Evolutionary conservation across 2,329 filamentous ascomycete genomes (phyloP).

Genomic region (Mollisiaceae sp.): DNA sequence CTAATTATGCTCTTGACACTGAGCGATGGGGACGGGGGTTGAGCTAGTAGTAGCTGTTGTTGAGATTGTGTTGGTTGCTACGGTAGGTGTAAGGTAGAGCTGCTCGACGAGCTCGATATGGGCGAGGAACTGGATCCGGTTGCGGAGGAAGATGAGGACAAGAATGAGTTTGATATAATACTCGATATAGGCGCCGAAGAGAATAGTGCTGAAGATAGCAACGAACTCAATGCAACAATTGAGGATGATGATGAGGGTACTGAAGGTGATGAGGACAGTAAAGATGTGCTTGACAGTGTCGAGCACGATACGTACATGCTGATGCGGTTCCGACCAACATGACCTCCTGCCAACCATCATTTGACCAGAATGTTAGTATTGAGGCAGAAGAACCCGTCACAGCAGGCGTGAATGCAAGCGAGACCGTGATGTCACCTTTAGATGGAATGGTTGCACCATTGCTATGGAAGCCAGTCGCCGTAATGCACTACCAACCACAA

Average conservation of each 20-base stretch:
- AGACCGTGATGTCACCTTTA: background rate
- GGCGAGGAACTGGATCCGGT: no score
- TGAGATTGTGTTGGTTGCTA: no score
- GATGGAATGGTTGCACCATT: conserved; percentile 6
- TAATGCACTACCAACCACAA: conserved; percentile 6
- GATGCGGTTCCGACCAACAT: conserved; percentile 15
- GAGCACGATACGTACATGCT: conserved; percentile 4
- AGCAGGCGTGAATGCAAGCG: conserved; percentile 5
- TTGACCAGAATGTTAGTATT: conserved; percentile 17
- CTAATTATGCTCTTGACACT: no score
- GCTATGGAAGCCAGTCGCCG: conserved; percentile 6
- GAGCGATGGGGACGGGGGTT: no score
- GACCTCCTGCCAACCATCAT: conserved; percentile 10
- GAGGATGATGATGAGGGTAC: background rate
- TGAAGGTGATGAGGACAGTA: background rate
- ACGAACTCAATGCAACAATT: background rate
- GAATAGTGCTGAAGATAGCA: no score
- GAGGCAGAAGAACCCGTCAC: conserved; percentile 9
- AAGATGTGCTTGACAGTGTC: background rate
- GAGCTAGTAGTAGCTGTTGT: no score
- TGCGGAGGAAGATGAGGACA: no score
- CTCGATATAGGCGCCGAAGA: no score
- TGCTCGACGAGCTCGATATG: no score
- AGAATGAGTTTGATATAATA: no score
- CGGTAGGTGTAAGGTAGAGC: no score